Evolutionary conservation across 2,329 filamentous ascomycete species (phyloP).

Genomic region (Ascosphaera aggregata): DNA sequence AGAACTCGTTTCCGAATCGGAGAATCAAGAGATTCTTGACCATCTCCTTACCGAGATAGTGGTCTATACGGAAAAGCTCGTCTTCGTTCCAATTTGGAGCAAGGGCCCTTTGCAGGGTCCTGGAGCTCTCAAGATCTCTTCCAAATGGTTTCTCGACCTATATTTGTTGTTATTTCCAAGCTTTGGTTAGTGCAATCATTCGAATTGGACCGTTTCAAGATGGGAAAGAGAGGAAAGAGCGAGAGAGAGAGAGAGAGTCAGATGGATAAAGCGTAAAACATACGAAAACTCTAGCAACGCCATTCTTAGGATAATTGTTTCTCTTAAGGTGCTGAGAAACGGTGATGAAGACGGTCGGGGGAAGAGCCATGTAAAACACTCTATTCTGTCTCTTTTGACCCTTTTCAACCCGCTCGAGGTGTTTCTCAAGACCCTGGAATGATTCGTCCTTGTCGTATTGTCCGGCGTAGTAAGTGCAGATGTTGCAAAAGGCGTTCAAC

Average conservation of each 20-base stretch:
- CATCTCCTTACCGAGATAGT: conserved; percentile 99
- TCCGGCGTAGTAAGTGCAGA: conserved; percentile 88
- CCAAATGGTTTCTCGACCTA: conserved; percentile 98
- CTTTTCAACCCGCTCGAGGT: conserved; percentile 67
- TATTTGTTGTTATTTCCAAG: too few species aligned
- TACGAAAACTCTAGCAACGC: conserved; percentile 86
- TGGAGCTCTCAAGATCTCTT: conserved; percentile 84
- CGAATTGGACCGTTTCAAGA: too few species aligned
- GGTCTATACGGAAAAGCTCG: conserved; percentile 96
- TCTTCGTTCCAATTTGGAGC: conserved; percentile 98
- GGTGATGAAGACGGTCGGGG: conserved; percentile 91
- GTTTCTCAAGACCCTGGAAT: conserved; percentile 64
- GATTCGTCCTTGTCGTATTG: conserved; percentile 96
- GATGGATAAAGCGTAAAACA: too few species aligned
- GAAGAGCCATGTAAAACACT: conserved; percentile 98
- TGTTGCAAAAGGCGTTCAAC: conserved; percentile 63
- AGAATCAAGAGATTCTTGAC: conserved; percentile 99
- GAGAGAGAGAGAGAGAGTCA: too few species aligned
- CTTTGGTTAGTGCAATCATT: too few species aligned
- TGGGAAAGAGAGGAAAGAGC: too few species aligned
- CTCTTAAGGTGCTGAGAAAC: conserved; percentile 94
- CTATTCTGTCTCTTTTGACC: conserved; percentile 65
- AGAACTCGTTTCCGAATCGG: conserved; percentile 95
- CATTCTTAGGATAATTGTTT: conserved; percentile 82
- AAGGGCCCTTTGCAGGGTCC: conserved; percentile 82